Evolutionary conservation across 225 moss, liverwort and hornwort species (phyloP).

Genomic region (Antitrichia curtipendula): DNA sequence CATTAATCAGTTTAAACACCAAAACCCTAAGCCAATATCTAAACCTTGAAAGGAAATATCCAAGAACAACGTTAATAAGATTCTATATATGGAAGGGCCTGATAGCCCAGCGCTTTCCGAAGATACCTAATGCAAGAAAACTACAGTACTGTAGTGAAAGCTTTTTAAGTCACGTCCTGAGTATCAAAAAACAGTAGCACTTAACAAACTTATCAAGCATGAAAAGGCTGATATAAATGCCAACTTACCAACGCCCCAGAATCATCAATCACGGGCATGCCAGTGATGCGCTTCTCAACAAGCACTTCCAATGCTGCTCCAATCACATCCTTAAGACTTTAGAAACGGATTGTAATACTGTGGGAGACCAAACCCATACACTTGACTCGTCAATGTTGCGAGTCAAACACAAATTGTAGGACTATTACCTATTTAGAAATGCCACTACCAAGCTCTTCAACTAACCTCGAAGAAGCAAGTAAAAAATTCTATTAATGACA

Average conservation of each 20-base stretch:
- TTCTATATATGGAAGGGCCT: background rate
- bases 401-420: background rate
- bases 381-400: background rate
- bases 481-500: background rate
- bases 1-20: constrained; percentile 22
- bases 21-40: background rate
- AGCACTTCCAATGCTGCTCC: constrained; percentile 61
- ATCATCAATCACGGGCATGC: constrained; percentile 85
- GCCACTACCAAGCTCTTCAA: background rate
- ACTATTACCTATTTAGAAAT: no score
- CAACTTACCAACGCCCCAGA: constrained; percentile 57
- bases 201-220: background rate
- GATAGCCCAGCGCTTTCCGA: background rate
- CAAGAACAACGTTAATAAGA: background rate
- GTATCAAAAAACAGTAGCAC: background rate
- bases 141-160: background rate
- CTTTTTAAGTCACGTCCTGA: background rate
- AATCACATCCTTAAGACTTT: background rate
- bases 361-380: background rate
- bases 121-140: background rate
- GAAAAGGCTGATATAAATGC: background rate
- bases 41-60: background rate
- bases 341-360: background rate
- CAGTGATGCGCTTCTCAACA: constrained; percentile 69
- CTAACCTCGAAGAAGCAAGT: background rate